These are phyloP conservation scores for Euphorbia lathyris DNA, from an alignment of 345 rosid species.

Conservation along the genomic window DNA sequence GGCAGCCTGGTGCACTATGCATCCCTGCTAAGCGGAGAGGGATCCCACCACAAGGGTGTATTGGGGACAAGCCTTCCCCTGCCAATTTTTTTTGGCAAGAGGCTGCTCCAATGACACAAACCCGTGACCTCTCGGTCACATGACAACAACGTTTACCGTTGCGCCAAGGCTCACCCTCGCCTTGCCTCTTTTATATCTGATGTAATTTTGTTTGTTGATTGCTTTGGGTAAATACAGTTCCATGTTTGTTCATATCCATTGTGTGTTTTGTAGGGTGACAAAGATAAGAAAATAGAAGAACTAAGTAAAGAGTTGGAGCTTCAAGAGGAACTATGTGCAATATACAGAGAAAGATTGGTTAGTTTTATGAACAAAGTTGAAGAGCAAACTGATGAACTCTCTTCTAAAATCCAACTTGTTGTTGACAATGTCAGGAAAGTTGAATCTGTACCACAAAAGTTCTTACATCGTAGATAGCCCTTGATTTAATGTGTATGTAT, in stretches of 20 bases:
- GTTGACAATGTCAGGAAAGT: conserved; percentile 53
- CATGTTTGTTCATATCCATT: not conserved
- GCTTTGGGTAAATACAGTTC: not conserved
- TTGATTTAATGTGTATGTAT: conserved; percentile 7
- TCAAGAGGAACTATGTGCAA: conserved; percentile 50
- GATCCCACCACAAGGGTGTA: too few relatives aligned
- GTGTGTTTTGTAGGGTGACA: conserved; percentile 46
- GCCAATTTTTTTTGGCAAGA: too few relatives aligned
- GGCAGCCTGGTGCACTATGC: too few relatives aligned
- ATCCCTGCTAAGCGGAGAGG: too few relatives aligned
- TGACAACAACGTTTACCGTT: too few relatives aligned
- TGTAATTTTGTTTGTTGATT: not conserved
- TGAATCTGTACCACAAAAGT: conserved; percentile 47
- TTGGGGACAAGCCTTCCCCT: too few relatives aligned
- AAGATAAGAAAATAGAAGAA: conserved; percentile 65
- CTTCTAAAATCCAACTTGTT: conserved; percentile 47
- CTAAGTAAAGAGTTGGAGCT: conserved; percentile 49
- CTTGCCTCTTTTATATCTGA: too few relatives aligned
- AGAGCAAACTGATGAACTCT: conserved; percentile 56
- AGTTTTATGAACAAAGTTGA: conserved; percentile 53
- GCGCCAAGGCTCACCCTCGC: too few relatives aligned
- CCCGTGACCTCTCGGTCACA: too few relatives aligned
- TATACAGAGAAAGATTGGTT: conserved; percentile 49
- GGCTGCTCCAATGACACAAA: too few relatives aligned
- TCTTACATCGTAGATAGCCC: conserved; percentile 31